A percentile compares a stretch with the other conserved stretches of the same genome.
These are phyloP conservation scores for Aspergillus leporis DNA, from an alignment of 495 filamentous ascomycete species.

Conservation along the genomic window DNA sequence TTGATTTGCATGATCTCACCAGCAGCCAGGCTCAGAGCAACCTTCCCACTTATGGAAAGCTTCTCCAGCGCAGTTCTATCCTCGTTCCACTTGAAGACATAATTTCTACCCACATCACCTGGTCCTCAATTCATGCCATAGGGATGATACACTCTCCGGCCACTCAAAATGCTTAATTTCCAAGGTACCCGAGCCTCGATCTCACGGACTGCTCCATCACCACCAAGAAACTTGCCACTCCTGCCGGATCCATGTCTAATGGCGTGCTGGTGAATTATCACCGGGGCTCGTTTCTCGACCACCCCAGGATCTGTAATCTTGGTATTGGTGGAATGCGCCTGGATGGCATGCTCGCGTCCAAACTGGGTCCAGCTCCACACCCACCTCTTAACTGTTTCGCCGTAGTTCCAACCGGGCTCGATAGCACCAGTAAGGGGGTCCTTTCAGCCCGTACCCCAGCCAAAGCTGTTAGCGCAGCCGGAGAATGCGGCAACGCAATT, in stretches of 20 bases:
- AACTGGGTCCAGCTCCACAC: constrained; percentile 80
- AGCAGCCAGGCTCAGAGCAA: constrained; percentile 16
- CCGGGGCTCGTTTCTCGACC: constrained; percentile 92
- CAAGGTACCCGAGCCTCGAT: constrained; percentile 92
- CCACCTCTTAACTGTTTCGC: constrained; percentile 96
- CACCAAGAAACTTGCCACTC: constrained; percentile 71
- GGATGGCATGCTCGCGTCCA: constrained; percentile 87
- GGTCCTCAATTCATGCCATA: constrained; percentile 86
- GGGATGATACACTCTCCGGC: constrained; percentile 83
- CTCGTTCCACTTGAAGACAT: constrained; percentile 28
- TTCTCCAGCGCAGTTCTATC: constrained; percentile 16
- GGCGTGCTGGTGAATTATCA: constrained; percentile 79
- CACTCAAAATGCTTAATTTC: constrained; percentile 84
- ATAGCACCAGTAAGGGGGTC: constrained; percentile 80
- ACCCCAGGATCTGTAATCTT: constrained; percentile 94
- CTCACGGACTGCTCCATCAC: constrained; percentile 87
- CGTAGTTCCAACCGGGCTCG: constrained; percentile 89
- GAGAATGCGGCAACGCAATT: constrained; percentile 86
- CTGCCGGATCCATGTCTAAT: constrained; percentile 70
- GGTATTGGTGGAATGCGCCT: constrained; percentile 99
- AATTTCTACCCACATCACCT: constrained; percentile 38
- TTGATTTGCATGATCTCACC: constrained; percentile 26
- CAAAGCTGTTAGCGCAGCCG: constrained; percentile 86
- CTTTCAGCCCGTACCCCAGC: constrained; percentile 44
- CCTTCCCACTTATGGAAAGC: constrained; percentile 22